phyloP scores from a whole-genome alignment of 2,329 filamentous ascomycete genomes.

The Diplodia corticola region DNA sequence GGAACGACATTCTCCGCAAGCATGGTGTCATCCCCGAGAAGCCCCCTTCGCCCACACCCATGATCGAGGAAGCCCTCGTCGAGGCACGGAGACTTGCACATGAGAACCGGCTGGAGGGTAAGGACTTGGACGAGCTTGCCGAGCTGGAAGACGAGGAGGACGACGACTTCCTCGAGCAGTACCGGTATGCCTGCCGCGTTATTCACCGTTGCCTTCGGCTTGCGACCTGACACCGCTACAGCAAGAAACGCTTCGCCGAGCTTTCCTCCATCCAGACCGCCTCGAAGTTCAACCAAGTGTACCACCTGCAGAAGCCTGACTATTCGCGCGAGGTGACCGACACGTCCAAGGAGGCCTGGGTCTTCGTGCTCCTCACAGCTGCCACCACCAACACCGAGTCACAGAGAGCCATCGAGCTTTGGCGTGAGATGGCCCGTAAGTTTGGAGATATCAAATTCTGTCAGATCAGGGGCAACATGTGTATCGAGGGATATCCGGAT shows the following conservation, averaged over 20 bases:
- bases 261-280: slow-evolving; percentile 72
- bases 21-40: slow-evolving; percentile 98
- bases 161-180: slow-evolving; percentile 83
- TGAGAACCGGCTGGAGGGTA: slow-evolving; percentile 90
- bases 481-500: slow-evolving; percentile 95
- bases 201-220: not conserved
- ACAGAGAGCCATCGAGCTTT: slow-evolving; percentile 77
- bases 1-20: slow-evolving; percentile 98
- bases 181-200: slow-evolving; percentile 54
- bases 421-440: slow-evolving; percentile 77
- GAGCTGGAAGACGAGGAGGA: slow-evolving; percentile 96
- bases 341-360: slow-evolving; percentile 67
- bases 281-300: slow-evolving; percentile 84
- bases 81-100: slow-evolving; percentile 82
- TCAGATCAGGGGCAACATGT: slow-evolving; percentile 87
- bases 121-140: slow-evolving; percentile 89
- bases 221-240: slow-evolving; percentile 28
- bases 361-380: slow-evolving; percentile 80
- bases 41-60: slow-evolving; percentile 88
- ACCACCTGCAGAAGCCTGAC: slow-evolving; percentile 91
- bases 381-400: slow-evolving; percentile 82
- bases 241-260: slow-evolving; percentile 82
- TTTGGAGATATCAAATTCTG: slow-evolving; percentile 98
- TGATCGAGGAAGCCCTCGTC: slow-evolving; percentile 90
- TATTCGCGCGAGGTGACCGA: slow-evolving; percentile 91